phyloP scores from a whole-genome alignment of 148 eudicot species.

The Fallopia convolvulus region DNA sequence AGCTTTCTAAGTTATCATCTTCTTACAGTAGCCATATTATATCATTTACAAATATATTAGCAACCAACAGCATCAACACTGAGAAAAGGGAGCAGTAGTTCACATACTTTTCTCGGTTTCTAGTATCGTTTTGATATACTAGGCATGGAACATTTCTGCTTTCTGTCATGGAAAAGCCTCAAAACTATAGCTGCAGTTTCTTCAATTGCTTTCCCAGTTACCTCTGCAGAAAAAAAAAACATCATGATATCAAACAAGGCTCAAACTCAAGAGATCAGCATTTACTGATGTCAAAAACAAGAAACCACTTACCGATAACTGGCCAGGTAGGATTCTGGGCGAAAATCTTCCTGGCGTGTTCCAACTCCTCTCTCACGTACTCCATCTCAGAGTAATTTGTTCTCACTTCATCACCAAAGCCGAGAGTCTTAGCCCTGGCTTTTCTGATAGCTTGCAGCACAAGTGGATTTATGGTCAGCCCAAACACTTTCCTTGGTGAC shows the following conservation, averaged over 20 bases:
- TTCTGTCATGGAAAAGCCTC: constrained; percentile 76
- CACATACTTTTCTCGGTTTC: neutral
- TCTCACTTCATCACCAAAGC: constrained; percentile 38
- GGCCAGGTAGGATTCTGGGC: constrained; percentile 84
- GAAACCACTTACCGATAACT: constrained; percentile 62
- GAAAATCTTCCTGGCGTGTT: constrained; percentile 53
- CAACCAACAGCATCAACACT: neutral
- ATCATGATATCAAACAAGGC: neutral
- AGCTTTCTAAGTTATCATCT: neutral
- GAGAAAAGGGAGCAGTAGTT: too few relatives aligned
- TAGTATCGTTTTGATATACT: constrained; percentile 87
- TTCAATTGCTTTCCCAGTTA: constrained; percentile 89
- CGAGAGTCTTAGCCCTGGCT: constrained; percentile 73
- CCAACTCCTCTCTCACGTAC: constrained; percentile 63
- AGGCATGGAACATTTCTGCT: constrained; percentile 69
- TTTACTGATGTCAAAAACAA: neutral
- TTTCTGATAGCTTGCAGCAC: constrained; percentile 69
- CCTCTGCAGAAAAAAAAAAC: constrained; percentile 48
- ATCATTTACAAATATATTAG: neutral
- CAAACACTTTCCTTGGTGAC: constrained; percentile 70
- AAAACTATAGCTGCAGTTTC: constrained; percentile 85
- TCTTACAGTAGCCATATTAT: neutral
- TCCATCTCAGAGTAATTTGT: constrained; percentile 72
- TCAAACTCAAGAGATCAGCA: neutral
- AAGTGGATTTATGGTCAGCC: constrained; percentile 68